phyloP scores from a whole-genome alignment of 2,329 filamentous ascomycete genomes.

The Venturia oleaginea region DNA sequence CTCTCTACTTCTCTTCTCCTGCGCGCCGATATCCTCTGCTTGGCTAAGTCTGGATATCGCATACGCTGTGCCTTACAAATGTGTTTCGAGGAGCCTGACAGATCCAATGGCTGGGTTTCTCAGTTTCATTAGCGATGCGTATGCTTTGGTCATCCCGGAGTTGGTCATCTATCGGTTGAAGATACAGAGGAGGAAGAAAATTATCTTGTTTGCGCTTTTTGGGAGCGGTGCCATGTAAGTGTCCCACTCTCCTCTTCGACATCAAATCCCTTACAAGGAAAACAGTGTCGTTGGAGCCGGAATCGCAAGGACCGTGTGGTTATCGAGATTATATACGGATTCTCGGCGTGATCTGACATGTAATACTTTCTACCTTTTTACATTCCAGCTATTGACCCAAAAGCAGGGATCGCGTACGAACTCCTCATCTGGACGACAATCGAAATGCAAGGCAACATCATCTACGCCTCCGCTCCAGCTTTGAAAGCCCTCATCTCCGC shows the following conservation, averaged over 20 bases:
- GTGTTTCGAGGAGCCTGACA: conserved; percentile 16
- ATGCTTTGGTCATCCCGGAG: conserved; percentile 19
- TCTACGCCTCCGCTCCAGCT: conserved; percentile 35
- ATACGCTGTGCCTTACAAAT: conserved; percentile 13
- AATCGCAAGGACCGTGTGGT: conserved; percentile 24
- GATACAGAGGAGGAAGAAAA: conserved; percentile 18
- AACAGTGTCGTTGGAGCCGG: conserved; percentile 22
- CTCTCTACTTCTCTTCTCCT: conserved; percentile 22
- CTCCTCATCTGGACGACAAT: conserved; percentile 21
- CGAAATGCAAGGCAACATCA: conserved; percentile 31
- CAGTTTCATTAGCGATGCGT: conserved; percentile 18
- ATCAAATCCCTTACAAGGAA: background rate
- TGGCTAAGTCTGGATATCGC: conserved; percentile 25
- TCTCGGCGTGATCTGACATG: conserved; percentile 21
- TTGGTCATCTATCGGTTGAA: conserved; percentile 18
- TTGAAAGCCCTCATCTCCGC: conserved; percentile 35
- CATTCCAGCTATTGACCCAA: background rate
- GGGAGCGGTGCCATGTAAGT: conserved; percentile 11
- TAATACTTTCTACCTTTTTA: background rate
- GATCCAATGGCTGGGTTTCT: conserved; percentile 19
- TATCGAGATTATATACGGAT: conserved; percentile 18
- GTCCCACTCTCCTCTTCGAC: background rate
- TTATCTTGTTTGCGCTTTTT: conserved; percentile 16
- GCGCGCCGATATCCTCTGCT: conserved; percentile 24
- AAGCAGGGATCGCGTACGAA: conserved; percentile 19